These are phyloP conservation scores for Delphinella strobiligena DNA, from an alignment of 2,329 filamentous ascomycete genomes.

Conservation along the genomic window DNA sequence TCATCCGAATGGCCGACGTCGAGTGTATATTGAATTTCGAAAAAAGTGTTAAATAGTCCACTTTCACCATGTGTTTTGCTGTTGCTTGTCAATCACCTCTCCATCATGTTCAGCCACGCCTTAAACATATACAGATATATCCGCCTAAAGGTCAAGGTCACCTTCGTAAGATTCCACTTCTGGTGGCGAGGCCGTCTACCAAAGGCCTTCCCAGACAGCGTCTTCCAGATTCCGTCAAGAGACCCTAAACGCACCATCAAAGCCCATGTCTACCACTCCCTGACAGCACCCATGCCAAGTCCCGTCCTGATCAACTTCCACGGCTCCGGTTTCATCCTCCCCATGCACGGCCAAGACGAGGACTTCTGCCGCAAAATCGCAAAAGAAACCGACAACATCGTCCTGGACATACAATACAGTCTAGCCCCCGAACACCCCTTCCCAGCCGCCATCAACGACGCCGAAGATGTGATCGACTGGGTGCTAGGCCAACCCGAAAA, in stretches of 20 bases:
- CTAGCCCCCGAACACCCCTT: conserved; percentile 34
- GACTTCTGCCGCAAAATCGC: conserved; percentile 25
- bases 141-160: conserved; percentile 13
- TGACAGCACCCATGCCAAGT: conserved; percentile 1
- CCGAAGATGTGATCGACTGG: conserved; percentile 33
- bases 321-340: conserved; percentile 22
- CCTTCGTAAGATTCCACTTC: conserved; percentile 8
- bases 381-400: conserved; percentile 22
- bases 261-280: conserved; percentile 14
- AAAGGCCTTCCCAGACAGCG: conserved; percentile 2
- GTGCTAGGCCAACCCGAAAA: conserved; percentile 18
- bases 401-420: conserved; percentile 30
- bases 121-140: conserved; percentile 5
- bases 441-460: conserved; percentile 29
- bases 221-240: conserved; percentile 14
- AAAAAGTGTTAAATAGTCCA: no score
- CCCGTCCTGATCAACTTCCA: conserved; percentile 24
- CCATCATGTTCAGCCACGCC: neutral
- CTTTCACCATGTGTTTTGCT: no score
- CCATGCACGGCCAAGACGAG: conserved; percentile 28
- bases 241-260: conserved; percentile 12
- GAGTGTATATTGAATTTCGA: no score
- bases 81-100: no score
- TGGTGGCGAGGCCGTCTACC: neutral
- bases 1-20: no score